These are phyloP conservation scores for Scedosporium minutisporum DNA, from an alignment of 2,329 filamentous ascomycete species.

Conservation along the genomic window DNA sequence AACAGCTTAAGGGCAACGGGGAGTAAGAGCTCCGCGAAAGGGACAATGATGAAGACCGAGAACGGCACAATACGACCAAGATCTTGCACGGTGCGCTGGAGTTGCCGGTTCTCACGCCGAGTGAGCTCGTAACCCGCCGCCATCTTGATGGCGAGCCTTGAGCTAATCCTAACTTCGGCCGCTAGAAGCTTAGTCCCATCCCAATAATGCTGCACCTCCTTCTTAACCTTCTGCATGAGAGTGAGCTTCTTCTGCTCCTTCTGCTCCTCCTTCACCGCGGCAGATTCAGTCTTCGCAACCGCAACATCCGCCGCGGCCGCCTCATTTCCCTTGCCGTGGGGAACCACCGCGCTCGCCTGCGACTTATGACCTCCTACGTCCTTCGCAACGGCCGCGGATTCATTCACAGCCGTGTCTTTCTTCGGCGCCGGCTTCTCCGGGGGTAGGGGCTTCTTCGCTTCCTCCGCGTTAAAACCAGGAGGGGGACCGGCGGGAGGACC, in stretches of 20 bases:
- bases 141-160: constrained; percentile 89
- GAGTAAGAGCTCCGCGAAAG: constrained; percentile 86
- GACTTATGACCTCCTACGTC: neutral
- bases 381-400: constrained; percentile 17
- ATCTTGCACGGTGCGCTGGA: constrained; percentile 89
- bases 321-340: constrained; percentile 8
- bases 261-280: constrained; percentile 45
- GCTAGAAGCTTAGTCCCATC: constrained; percentile 93
- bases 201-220: constrained; percentile 92
- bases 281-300: constrained; percentile 25
- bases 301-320: constrained; percentile 21
- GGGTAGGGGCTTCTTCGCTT: constrained; percentile 75
- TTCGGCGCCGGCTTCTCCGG: constrained; percentile 35
- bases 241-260: constrained; percentile 74
- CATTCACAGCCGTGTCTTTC: constrained; percentile 20
- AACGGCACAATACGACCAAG: constrained; percentile 88
- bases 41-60: constrained; percentile 92
- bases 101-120: constrained; percentile 82
- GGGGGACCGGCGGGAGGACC: constrained; percentile 54
- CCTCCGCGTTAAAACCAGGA: constrained; percentile 81
- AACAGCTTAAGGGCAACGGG: constrained; percentile 89
- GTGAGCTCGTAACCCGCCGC: constrained; percentile 94
- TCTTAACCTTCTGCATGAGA: constrained; percentile 85
- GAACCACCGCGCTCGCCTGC: neutral
- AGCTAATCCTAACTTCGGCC: constrained; percentile 88